Conservation (phyloP, 352 stramenopile genomes). For the Globisporangium megalacanthum region DNA sequence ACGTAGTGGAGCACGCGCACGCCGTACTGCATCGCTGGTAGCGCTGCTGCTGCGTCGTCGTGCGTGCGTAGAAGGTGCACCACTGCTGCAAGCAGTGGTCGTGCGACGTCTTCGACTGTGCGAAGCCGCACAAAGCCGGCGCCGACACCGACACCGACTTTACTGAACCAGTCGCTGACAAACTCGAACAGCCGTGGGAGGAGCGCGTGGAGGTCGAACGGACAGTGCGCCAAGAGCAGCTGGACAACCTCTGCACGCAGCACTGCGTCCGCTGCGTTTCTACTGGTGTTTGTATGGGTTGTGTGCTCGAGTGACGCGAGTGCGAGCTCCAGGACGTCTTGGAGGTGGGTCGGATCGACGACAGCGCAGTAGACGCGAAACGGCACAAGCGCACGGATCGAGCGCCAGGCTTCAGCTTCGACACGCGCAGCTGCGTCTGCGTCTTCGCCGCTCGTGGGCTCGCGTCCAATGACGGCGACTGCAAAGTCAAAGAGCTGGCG, state of each 20-base stretch:
- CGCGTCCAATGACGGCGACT: conserved; percentile 37
- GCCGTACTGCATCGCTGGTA: conserved; percentile 32
- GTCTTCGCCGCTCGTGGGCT: conserved; percentile 23
- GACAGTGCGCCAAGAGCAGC: conserved; percentile 44
- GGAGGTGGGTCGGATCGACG: conserved; percentile 38
- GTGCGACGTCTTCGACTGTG: conserved; percentile 27
- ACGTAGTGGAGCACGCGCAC: conserved; percentile 56
- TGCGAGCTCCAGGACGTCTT: conserved; percentile 50
- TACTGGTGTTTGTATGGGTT: no score
- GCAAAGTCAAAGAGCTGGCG: conserved; percentile 54
- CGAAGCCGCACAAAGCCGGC: conserved; percentile 9
- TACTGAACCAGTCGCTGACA: conserved; percentile 45
- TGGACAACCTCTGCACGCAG: conserved; percentile 35
- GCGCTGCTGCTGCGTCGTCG: conserved; percentile 41
- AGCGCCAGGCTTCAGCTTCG: conserved; percentile 70
- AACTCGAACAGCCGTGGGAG: conserved; percentile 37
- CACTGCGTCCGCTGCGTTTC: background rate
- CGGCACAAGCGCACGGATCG: conserved; percentile 43
- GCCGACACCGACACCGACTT: conserved; percentile 15
- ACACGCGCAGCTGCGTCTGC: conserved; percentile 22
- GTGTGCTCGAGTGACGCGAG: conserved; percentile 41
- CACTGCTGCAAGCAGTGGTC: conserved; percentile 43
- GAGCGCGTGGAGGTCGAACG: conserved; percentile 51
- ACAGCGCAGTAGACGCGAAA: conserved; percentile 70
- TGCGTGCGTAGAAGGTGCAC: conserved; percentile 41